phyloP scores from a whole-genome alignment of 345 rosid genomes.

The Passiflora organensis region DNA sequence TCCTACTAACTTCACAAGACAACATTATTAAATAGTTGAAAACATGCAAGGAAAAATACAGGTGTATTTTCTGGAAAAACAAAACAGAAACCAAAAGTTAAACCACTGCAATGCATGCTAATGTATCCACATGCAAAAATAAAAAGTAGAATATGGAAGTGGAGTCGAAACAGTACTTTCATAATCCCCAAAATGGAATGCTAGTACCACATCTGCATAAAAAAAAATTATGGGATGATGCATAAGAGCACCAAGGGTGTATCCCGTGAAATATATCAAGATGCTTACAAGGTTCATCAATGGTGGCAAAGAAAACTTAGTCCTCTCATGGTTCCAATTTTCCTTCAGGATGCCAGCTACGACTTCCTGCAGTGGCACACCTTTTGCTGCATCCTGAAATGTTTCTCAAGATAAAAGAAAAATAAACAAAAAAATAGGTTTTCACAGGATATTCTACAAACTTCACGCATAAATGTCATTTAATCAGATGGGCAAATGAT shows the following conservation, averaged over 20 bases:
- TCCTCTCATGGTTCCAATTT: slow-evolving; percentile 87
- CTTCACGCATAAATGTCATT: background rate
- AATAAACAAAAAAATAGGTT: background rate
- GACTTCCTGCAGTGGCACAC: slow-evolving; percentile 54
- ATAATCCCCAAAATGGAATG: background rate
- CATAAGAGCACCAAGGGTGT: background rate
- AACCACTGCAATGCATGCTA: too few species aligned
- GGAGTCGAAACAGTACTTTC: background rate
- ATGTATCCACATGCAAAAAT: too few species aligned
- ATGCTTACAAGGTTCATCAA: slow-evolving; percentile 58
- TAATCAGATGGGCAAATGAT: too few species aligned
- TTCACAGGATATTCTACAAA: background rate
- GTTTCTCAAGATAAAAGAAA: slow-evolving; percentile 3
- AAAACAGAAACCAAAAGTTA: too few species aligned
- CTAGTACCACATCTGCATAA: background rate
- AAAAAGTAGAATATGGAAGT: background rate
- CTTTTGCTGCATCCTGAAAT: slow-evolving; percentile 47
- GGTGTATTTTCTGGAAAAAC: background rate
- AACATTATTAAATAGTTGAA: slow-evolving; percentile 4
- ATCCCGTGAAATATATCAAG: background rate
- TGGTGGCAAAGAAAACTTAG: slow-evolving; percentile 87
- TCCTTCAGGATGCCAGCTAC: slow-evolving; percentile 52
- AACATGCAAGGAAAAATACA: background rate
- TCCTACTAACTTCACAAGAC: slow-evolving; percentile 60
- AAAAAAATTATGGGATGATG: background rate